phyloP scores from a whole-genome alignment of 768 basidiomycete genomes.

The Leccinum subgranulosum region DNA sequence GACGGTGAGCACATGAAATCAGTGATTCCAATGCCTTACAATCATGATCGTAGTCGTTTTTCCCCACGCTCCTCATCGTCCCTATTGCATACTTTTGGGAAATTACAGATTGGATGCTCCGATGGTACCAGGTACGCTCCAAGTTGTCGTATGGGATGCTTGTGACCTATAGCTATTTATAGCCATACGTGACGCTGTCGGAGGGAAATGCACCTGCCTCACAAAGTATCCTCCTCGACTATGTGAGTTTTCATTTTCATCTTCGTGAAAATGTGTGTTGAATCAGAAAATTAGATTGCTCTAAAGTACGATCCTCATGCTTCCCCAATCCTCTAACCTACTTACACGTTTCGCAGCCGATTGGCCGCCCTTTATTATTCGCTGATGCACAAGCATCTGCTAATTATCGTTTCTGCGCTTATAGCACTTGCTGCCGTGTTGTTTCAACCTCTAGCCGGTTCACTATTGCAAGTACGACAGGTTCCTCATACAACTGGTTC shows the following conservation, averaged over 20 bases:
- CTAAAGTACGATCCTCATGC: constrained; percentile 35
- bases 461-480: constrained; percentile 28
- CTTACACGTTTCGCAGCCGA: constrained; percentile 35
- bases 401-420: constrained; percentile 52
- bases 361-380: constrained; percentile 42
- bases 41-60: constrained; percentile 44
- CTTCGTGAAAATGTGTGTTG: background rate
- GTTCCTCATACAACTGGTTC: constrained; percentile 15
- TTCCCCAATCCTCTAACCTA: background rate
- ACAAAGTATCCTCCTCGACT: constrained; percentile 63
- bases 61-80: constrained; percentile 50
- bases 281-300: constrained; percentile 33
- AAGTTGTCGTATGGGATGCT: background rate
- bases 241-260: constrained; percentile 39
- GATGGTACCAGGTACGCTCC: constrained; percentile 53
- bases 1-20: constrained; percentile 35
- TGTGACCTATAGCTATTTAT: constrained; percentile 3
- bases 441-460: constrained; percentile 57
- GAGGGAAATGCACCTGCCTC: constrained; percentile 52
- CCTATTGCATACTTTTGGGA: constrained; percentile 52
- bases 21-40: background rate
- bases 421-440: constrained; percentile 44
- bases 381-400: constrained; percentile 48
- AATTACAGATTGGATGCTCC: constrained; percentile 50
- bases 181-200: constrained; percentile 64